Conservation (phyloP, 192 early-diverging fungal species). For the Coemansia sp. region DNA sequence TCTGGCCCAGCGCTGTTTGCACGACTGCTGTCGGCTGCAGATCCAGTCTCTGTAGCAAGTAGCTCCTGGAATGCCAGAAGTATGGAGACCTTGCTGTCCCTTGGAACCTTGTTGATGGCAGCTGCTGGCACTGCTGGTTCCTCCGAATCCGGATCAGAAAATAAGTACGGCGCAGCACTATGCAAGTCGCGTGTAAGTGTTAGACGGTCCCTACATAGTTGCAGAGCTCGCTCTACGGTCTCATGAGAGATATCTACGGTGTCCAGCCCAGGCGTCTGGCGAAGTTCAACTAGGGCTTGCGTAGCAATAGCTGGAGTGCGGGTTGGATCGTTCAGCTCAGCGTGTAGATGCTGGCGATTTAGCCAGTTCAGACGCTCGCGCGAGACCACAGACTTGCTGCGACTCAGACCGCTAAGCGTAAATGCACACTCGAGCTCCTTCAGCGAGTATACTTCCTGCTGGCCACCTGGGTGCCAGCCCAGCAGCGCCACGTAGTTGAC, state of each 20-base stretch:
- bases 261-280: not conserved
- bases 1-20: not conserved
- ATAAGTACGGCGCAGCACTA: constrained; percentile 29
- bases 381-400: constrained; percentile 47
- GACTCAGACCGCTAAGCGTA: constrained; percentile 35
- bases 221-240: constrained; percentile 20
- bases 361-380: constrained; percentile 49
- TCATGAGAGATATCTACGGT: not conserved
- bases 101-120: constrained; percentile 9
- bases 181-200: constrained; percentile 30
- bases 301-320: not conserved
- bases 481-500: constrained; percentile 85
- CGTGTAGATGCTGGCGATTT: constrained; percentile 43
- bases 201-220: constrained; percentile 29
- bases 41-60: not conserved
- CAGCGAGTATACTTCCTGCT: constrained; percentile 66
- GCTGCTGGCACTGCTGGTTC: not conserved
- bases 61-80: not conserved
- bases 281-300: constrained; percentile 17
- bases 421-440: constrained; percentile 26
- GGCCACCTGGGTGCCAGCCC: constrained; percentile 68
- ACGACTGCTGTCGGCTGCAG: not conserved
- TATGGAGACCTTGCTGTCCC: constrained; percentile 20
- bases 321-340: constrained; percentile 16
- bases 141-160: constrained; percentile 27